Conservation (phyloP, 2,329 filamentous ascomycete genomes). For the Pseudogymnoascus sp. region DNA sequence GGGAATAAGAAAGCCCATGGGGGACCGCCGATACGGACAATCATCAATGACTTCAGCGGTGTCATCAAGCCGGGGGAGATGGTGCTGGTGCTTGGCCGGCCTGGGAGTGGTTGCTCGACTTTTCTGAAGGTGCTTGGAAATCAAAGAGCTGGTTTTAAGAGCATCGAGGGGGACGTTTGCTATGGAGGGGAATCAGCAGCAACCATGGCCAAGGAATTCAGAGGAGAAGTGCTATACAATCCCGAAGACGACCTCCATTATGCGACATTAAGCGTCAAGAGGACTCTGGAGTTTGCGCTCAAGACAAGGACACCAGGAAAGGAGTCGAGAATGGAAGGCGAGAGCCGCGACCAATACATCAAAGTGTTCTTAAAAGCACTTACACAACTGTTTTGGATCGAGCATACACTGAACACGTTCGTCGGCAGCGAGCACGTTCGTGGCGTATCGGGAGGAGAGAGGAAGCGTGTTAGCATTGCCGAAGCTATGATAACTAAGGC, state of each 20-base stretch:
- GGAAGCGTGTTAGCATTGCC: slow-evolving; percentile 71
- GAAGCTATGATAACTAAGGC: slow-evolving; percentile 68
- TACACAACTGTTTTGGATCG: slow-evolving; percentile 62
- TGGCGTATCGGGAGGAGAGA: slow-evolving; percentile 70
- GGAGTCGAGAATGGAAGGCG: slow-evolving; percentile 49
- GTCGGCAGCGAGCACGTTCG: slow-evolving; percentile 68
- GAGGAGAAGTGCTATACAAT: slow-evolving; percentile 65
- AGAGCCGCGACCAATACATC: slow-evolving; percentile 49
- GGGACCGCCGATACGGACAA: slow-evolving; percentile 10
- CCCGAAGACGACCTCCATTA: slow-evolving; percentile 70
- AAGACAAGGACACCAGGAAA: slow-evolving; percentile 59
- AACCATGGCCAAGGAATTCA: slow-evolving; percentile 62
- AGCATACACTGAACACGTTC: slow-evolving; percentile 62
- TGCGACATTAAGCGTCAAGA: slow-evolving; percentile 64
- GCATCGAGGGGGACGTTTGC: slow-evolving; percentile 31
- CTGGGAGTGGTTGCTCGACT: slow-evolving; percentile 40
- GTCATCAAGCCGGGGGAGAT: slow-evolving; percentile 76
- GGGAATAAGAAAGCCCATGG: slow-evolving; percentile 1
- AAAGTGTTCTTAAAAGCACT: slow-evolving; percentile 56
- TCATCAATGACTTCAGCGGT: slow-evolving; percentile 33
- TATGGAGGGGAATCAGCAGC: slow-evolving; percentile 48
- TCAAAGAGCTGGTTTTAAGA: slow-evolving; percentile 26
- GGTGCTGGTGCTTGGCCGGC: slow-evolving; percentile 35
- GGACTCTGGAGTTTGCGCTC: slow-evolving; percentile 66
- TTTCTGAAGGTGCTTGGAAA: slow-evolving; percentile 46